Evolutionary conservation across 805 yeast genomes (phyloP).

Genomic region (Metschnikowia shivogae): DNA sequence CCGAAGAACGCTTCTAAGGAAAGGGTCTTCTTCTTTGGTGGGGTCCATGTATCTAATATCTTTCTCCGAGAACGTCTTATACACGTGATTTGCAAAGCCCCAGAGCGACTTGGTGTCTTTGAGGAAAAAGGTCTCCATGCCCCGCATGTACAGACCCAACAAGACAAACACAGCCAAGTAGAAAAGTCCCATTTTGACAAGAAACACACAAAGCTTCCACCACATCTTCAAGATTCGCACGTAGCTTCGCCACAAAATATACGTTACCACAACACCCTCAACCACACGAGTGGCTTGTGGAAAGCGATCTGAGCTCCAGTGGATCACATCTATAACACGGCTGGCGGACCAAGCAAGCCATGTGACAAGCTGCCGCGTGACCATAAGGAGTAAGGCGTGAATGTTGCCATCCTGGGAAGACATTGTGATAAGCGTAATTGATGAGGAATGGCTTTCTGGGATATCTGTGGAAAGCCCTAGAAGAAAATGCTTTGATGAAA

Average conservation of each 20-base stretch:
- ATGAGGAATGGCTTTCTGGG: too few species aligned
- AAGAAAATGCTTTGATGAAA: too few species aligned
- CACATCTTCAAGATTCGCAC: conserved; percentile 11
- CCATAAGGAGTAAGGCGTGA: conserved; percentile 1
- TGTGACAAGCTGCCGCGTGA: neutral
- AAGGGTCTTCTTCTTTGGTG: neutral
- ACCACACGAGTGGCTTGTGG: conserved; percentile 9
- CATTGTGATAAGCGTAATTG: neutral
- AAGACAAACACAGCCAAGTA: neutral
- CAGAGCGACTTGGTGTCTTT: conserved; percentile 4
- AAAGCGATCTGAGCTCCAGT: conserved; percentile 1
- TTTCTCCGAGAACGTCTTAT: neutral
- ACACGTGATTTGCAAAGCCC: neutral
- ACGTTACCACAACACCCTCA: conserved; percentile 6
- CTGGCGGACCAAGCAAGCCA: neutral
- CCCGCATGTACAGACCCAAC: conserved; percentile 10
- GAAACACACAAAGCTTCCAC: conserved; percentile 10
- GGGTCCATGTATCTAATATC: neutral
- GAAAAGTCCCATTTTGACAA: conserved; percentile 6
- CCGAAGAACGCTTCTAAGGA: neutral
- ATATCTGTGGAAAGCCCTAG: too few species aligned
- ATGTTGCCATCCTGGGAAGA: conserved; percentile 1
- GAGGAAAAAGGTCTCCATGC: conserved; percentile 10
- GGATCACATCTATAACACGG: neutral
- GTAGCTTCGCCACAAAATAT: conserved; percentile 8